Base-by-base conservation (phyloP, 2,329 filamentous ascomycete genomes). In the Fusarium foetens region DNA sequence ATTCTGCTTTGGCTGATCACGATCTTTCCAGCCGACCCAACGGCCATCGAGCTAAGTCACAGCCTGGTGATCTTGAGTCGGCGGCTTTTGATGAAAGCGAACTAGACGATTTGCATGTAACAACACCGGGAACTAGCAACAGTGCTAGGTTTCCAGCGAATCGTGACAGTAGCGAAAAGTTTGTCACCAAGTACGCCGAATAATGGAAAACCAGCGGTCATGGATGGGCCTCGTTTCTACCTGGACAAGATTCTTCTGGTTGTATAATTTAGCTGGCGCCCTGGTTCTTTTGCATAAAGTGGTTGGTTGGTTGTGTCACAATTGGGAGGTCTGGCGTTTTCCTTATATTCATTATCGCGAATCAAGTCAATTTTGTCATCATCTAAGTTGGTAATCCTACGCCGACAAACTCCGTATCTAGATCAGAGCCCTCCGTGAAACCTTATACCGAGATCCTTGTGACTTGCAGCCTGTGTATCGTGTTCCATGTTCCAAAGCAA, bases 11-110 rank as follows among this genome's bases (percentile, higher is more conserved):
- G 41, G 55, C 82, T 79, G 41, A 81, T 49, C 80, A 83, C 36
- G 81, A 82, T 9, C 79, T 80, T 17, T 74, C 76, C 25, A 81
- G 78, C 45, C 66, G 73, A 74, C 79, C 88, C 57, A 85, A 86
- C 78, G 79, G 70, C n/a, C 86, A 88, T 76, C 83, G 86, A 27
- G 82, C 81, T 54, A 86, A 86, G 75, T 81, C 84, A 10, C 75
- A 76, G 33, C 82, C 80, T 38, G 81, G 86, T 17, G 89, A 91
- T 75, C 81, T 92, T 8, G 90, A 92, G 78, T 87, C 89, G 2
- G 88, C 85, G 5, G 89, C 91, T 74, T 92, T 92, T 75, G 89
- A 91, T 72, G 90, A 92, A 82, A 89, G 85, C 71, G 89, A 91
- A 78, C 80, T 92, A 46, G 89, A 91, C 66, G 88, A 91, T 68